Conservation (phyloP, 768 basidiomycete species). For the Lactarius evosmus region DNA sequence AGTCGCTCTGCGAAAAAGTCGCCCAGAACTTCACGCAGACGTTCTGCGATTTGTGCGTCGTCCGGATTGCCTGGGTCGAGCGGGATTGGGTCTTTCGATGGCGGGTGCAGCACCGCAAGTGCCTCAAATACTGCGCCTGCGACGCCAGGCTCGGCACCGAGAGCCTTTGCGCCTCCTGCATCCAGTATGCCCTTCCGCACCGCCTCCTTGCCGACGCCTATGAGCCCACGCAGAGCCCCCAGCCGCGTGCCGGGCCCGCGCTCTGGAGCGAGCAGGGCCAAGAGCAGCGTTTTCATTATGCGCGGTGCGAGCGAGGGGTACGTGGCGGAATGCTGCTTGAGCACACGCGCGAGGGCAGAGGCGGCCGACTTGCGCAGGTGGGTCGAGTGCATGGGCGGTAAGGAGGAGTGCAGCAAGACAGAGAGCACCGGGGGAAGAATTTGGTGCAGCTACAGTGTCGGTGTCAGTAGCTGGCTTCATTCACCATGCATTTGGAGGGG, state of each 20-base stretch:
- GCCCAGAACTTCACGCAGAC: constrained; percentile 55
- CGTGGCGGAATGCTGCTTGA: constrained; percentile 81
- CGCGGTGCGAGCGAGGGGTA: constrained; percentile 85
- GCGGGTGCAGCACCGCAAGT: constrained; percentile 53
- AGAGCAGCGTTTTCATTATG: constrained; percentile 89
- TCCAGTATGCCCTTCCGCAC: constrained; percentile 79
- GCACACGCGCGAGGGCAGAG: constrained; percentile 76
- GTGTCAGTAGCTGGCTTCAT: background rate
- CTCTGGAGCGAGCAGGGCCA: constrained; percentile 71
- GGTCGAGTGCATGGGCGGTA: constrained; percentile 67
- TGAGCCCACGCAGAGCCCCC: constrained; percentile 84
- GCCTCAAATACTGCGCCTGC: constrained; percentile 65
- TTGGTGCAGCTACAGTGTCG: constrained; percentile 78
- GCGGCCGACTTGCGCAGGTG: constrained; percentile 78
- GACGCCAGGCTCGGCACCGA: constrained; percentile 60
- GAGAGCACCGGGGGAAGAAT: constrained; percentile 91
- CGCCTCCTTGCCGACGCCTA: constrained; percentile 82
- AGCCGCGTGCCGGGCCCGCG: constrained; percentile 81
- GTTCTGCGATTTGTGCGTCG: constrained; percentile 47
- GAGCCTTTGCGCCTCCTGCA: constrained; percentile 71
- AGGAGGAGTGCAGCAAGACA: constrained; percentile 80
- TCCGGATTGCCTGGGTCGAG: constrained; percentile 48
- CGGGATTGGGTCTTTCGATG: constrained; percentile 56
- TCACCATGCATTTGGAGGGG: background rate
- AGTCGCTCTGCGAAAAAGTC: constrained; percentile 58